Evolutionary conservation across 192 early-diverging fungal genomes (phyloP).

Genomic region (Coemansia sp.): DNA sequence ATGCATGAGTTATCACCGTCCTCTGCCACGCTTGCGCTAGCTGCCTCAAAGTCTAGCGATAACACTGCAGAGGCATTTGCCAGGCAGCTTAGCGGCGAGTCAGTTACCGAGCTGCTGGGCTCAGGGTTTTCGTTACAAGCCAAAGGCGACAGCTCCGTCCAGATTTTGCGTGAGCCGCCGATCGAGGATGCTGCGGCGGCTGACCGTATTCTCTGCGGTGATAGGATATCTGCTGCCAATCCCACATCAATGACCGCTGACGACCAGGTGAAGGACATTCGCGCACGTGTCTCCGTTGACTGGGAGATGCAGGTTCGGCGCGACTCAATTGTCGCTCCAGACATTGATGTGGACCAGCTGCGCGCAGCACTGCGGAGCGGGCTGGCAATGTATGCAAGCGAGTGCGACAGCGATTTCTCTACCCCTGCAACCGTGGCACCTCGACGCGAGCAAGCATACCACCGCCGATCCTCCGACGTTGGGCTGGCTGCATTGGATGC

Average conservation of each 20-base stretch:
- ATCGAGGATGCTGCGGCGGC: conserved; percentile 1
- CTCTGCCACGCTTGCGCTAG: not conserved
- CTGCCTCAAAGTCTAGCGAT: not conserved
- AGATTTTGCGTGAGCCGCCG: not conserved
- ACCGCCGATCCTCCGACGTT: not conserved
- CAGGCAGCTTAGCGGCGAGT: conserved; percentile 7
- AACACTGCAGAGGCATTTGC: not conserved
- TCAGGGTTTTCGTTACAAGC: not conserved
- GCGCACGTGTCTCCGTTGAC: conserved; percentile 50
- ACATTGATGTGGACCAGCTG: conserved; percentile 43
- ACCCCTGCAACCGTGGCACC: not conserved
- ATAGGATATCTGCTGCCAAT: not conserved
- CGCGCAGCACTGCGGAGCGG: conserved; percentile 43
- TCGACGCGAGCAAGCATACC: not conserved
- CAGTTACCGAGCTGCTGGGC: conserved; percentile 13
- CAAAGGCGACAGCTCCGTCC: not conserved
- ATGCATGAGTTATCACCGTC: not conserved
- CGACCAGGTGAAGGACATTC: conserved; percentile 35
- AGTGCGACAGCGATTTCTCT: conserved; percentile 6
- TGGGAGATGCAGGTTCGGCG: conserved; percentile 41
- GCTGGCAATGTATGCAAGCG: conserved; percentile 29
- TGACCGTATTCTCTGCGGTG: conserved; percentile 22
- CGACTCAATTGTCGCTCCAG: conserved; percentile 32
- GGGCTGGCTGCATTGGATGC: not conserved
- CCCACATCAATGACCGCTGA: conserved; percentile 10